These are phyloP conservation scores for Mimosa pudica DNA, from an alignment of 306 rosid species.

Conservation along the genomic window DNA sequence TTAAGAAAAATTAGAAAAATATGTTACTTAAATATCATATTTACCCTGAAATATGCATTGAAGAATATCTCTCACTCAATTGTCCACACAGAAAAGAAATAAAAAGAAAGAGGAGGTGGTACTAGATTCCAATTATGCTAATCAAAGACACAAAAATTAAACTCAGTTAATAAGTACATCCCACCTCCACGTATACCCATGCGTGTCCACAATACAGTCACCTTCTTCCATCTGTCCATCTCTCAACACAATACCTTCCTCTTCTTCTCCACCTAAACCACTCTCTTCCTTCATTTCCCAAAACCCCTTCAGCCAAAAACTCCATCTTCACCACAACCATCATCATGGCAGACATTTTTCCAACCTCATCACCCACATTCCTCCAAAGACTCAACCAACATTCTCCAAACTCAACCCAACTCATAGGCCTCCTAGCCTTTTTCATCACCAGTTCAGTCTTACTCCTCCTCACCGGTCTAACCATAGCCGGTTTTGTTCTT, in stretches of 20 bases:
- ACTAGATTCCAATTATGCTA: too few relatives aligned
- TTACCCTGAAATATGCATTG: too few relatives aligned
- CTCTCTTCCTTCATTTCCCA: neutral
- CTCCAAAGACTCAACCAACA: conserved; percentile 51
- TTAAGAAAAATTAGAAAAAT: too few relatives aligned
- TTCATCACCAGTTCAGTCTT: conserved; percentile 53
- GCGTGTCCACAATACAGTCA: conserved; percentile 49
- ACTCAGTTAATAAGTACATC: neutral
- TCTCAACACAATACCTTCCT: neutral
- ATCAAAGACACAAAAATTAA: too few relatives aligned
- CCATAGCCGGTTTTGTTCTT: conserved; percentile 38
- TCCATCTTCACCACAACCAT: neutral
- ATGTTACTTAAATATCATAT: too few relatives aligned
- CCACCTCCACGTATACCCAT: conserved; percentile 52
- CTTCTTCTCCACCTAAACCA: neutral
- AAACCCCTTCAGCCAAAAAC: neutral
- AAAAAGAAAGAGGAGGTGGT: too few relatives aligned
- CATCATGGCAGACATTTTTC: conserved; percentile 64
- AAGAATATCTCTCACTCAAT: too few relatives aligned
- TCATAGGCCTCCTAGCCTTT: conserved; percentile 59
- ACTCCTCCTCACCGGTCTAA: conserved; percentile 60
- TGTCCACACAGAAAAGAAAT: too few relatives aligned
- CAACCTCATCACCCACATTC: conserved; percentile 37
- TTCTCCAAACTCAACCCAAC: conserved; percentile 65
- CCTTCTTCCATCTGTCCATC: conserved; percentile 40